Conservation (phyloP, 148 eudicot species). For the Persicaria maculosa region DNA sequence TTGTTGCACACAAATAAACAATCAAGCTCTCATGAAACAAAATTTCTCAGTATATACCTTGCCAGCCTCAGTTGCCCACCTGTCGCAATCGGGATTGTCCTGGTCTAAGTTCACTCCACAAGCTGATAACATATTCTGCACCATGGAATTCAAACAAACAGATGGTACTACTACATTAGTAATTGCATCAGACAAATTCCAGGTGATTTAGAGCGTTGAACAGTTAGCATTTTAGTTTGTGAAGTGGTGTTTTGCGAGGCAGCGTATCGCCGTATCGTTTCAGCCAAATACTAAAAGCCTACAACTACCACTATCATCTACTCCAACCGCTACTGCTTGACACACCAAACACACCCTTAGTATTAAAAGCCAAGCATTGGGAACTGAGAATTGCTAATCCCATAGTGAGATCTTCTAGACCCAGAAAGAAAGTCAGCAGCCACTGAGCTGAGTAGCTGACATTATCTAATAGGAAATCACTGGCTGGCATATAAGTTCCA, state of each 20-base stretch:
- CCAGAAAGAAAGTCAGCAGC: background rate
- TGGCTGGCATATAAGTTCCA: background rate
- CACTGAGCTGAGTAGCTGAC: background rate
- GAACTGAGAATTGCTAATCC: conserved; percentile 2
- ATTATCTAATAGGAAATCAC: background rate
- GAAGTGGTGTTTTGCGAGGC: too few relatives aligned
- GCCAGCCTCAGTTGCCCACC: conserved; percentile 15
- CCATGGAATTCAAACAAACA: background rate
- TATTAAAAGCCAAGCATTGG: background rate
- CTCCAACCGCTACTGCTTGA: too few relatives aligned
- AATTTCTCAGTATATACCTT: conserved; percentile 8
- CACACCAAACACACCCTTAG: background rate
- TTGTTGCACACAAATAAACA: background rate
- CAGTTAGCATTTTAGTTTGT: too few relatives aligned
- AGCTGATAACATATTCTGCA: conserved; percentile 29
- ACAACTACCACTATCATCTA: too few relatives aligned
- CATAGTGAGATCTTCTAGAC: background rate
- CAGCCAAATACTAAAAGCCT: background rate
- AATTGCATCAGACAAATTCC: background rate
- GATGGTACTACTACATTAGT: background rate
- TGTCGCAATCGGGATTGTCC: conserved; percentile 19
- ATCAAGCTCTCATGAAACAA: background rate
- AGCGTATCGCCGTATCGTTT: too few relatives aligned
- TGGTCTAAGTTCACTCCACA: conserved; percentile 34
- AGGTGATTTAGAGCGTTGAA: too few relatives aligned